Evolutionary conservation across 257 asterid species (phyloP).

Genomic region (Haberlea rhodopensis): DNA sequence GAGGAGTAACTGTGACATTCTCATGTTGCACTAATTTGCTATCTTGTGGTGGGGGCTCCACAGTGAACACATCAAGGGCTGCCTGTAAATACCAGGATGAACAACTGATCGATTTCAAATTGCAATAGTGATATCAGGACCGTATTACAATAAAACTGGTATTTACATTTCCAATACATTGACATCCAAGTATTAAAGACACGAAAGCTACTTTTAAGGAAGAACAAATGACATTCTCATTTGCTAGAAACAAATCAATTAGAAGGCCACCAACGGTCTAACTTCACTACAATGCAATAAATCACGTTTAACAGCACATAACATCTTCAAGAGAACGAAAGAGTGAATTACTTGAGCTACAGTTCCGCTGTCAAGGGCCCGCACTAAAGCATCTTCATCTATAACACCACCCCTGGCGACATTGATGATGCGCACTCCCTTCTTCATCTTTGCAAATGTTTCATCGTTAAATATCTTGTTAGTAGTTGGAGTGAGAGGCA

Average conservation of each 20-base stretch:
- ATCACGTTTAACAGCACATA: neutral
- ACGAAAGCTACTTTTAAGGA: neutral
- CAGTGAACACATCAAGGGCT: constrained; percentile 87
- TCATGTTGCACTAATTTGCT: constrained; percentile 82
- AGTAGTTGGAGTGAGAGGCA: constrained; percentile 95
- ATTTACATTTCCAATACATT: too few relatives aligned
- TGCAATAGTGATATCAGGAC: neutral
- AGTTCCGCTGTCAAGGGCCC: constrained; percentile 80
- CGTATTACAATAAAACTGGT: neutral
- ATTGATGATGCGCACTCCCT: constrained; percentile 69
- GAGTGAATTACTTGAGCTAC: constrained; percentile 73
- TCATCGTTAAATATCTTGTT: constrained; percentile 73
- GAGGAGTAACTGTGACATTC: constrained; percentile 94
- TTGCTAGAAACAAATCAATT: neutral
- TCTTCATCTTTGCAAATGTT: constrained; percentile 87
- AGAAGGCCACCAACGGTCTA: neutral
- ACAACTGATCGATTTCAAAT: constrained; percentile 20
- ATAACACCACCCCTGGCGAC: constrained; percentile 99
- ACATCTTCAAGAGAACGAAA: neutral
- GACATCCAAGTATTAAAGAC: neutral
- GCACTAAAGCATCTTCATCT: constrained; percentile 89
- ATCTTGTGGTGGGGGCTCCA: constrained; percentile 82
- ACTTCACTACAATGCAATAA: neutral
- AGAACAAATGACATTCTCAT: neutral
- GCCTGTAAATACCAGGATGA: constrained; percentile 50